Evolutionary conservation across 441 rosid genomes (phyloP).

Genomic region (Viola pubescens): DNA sequence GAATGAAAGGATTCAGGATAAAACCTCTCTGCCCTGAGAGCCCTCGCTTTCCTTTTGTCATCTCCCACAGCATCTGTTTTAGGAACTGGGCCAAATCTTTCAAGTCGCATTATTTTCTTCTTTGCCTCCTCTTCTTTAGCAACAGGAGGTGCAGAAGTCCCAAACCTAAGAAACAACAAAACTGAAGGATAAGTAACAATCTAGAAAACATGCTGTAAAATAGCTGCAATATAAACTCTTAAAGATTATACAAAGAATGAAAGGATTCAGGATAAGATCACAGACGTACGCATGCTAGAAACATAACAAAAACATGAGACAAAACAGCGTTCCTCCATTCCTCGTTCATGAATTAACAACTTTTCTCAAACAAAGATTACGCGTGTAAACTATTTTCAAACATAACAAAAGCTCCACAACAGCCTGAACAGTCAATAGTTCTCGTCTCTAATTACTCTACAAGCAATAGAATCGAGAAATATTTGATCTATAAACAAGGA

Average conservation of each 20-base stretch:
- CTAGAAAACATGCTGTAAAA: not conserved
- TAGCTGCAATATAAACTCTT: too few species aligned
- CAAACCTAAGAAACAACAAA: not conserved
- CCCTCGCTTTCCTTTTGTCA: conserved; percentile 78
- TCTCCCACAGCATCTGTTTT: conserved; percentile 53
- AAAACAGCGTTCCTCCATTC: too few species aligned
- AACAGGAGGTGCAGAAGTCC: conserved; percentile 25
- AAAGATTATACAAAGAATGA: too few species aligned
- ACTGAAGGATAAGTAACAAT: not conserved
- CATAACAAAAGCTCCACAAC: too few species aligned
- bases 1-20: not conserved
- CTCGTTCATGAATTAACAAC: too few species aligned
- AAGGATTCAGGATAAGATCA: conserved; percentile 29
- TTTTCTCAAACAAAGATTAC: too few species aligned
- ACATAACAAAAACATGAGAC: too few species aligned
- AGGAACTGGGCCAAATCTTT: conserved; percentile 47
- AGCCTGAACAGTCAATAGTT: too few species aligned
- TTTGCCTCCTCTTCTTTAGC: conserved; percentile 51
- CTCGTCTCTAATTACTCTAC: not conserved
- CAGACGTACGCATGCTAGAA: not conserved
- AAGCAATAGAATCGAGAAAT: not conserved
- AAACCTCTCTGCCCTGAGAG: conserved; percentile 89
- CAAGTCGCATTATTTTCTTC: conserved; percentile 87
- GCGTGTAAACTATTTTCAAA: too few species aligned
- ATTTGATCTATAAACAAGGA: not conserved